These are phyloP conservation scores for Globisporangium lucens DNA, from an alignment of 352 stramenopile genomes.

Conservation along the genomic window DNA sequence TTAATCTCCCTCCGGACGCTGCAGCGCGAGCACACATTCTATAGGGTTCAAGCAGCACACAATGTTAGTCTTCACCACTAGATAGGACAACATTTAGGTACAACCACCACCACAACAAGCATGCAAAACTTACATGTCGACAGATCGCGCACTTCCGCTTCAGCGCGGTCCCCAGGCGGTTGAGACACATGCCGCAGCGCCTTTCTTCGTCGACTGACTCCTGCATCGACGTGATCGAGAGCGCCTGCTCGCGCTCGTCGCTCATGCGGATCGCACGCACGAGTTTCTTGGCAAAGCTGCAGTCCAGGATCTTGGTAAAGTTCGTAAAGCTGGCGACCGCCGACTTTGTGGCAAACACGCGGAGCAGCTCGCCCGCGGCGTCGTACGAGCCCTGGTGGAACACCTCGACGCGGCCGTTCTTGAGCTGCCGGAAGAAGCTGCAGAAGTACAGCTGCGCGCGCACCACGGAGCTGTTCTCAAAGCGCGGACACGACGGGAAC, in stretches of 20 bases:
- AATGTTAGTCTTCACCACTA: not conserved
- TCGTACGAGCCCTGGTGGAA: slow-evolving; percentile 65
- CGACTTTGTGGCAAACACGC: slow-evolving; percentile 41
- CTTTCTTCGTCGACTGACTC: slow-evolving; percentile 31
- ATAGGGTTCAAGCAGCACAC: not conserved
- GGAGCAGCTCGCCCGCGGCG: slow-evolving; percentile 41
- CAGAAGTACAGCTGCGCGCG: slow-evolving; percentile 62
- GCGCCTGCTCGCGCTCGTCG: slow-evolving; percentile 24
- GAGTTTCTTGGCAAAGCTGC: slow-evolving; percentile 61
- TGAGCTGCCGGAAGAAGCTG: slow-evolving; percentile 64
- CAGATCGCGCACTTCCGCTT: slow-evolving; percentile 52
- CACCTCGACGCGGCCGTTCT: slow-evolving; percentile 49
- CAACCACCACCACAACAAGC: not conserved
- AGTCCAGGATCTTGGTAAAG: slow-evolving; percentile 41
- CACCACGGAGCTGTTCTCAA: slow-evolving; percentile 52
- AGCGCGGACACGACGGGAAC: slow-evolving; percentile 45
- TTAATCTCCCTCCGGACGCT: slow-evolving; percentile 48
- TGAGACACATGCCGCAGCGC: slow-evolving; percentile 55
- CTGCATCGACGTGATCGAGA: slow-evolving; percentile 31
- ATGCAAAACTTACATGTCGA: slow-evolving; percentile 24
- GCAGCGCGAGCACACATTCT: slow-evolving; percentile 37
- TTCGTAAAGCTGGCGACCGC: slow-evolving; percentile 39
- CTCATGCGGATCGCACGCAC: slow-evolving; percentile 33
- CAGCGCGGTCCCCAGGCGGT: slow-evolving; percentile 17
- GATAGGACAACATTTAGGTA: not conserved